phyloP scores from a whole-genome alignment of 2,329 filamentous ascomycete genomes.

The Pezicula radicicola region DNA sequence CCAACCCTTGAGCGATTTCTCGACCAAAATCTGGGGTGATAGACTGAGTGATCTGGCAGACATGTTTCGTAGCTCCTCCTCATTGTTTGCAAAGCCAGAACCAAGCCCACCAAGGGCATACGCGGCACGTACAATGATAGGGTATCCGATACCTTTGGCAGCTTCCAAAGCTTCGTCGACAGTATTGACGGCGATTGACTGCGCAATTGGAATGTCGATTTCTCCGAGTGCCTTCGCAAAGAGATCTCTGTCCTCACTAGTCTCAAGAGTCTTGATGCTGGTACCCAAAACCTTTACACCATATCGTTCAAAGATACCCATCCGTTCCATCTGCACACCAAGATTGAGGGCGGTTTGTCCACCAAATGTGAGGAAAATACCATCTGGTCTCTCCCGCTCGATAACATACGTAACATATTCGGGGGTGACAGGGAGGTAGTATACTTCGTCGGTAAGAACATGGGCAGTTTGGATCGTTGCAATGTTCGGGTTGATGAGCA shows the following conservation, averaged over 20 bases:
- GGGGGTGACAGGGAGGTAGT: constrained; percentile 95
- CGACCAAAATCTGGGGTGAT: constrained; percentile 93
- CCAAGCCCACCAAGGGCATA: constrained; percentile 95
- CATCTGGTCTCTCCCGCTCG: constrained; percentile 91
- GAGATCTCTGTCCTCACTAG: constrained; percentile 91
- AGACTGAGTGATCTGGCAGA: constrained; percentile 89
- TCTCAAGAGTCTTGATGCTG: constrained; percentile 89
- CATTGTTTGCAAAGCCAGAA: constrained; percentile 91
- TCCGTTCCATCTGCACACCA: constrained; percentile 95
- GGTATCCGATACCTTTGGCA: constrained; percentile 85
- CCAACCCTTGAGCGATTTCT: constrained; percentile 99
- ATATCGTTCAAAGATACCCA: constrained; percentile 93
- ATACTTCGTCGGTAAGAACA: constrained; percentile 92
- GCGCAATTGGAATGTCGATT: constrained; percentile 95
- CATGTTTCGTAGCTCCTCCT: constrained; percentile 91
- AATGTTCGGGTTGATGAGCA: constrained; percentile 97
- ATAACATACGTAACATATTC: constrained; percentile 99
- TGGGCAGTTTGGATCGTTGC: constrained; percentile 98
- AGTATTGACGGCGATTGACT: constrained; percentile 89
- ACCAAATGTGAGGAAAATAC: constrained; percentile 95
- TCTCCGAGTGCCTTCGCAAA: constrained; percentile 95
- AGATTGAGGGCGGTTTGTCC: constrained; percentile 96
- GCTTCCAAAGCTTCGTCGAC: constrained; percentile 90
- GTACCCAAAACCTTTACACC: constrained; percentile 95
- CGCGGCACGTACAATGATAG: constrained; percentile 95